Conservation (phyloP, 2,329 filamentous ascomycete genomes). For the Parastagonospora avenae region DNA sequence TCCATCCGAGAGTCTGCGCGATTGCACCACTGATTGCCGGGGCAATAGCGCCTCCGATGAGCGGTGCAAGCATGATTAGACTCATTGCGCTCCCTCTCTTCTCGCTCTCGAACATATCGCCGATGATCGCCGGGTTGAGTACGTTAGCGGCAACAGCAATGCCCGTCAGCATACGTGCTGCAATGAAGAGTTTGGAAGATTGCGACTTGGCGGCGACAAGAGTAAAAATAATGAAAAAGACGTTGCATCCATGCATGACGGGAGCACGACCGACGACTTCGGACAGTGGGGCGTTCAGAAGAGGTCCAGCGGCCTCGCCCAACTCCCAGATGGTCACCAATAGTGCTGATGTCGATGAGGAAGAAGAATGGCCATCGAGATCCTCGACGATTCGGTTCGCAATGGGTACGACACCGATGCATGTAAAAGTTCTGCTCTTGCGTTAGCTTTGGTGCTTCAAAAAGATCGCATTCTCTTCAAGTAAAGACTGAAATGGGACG, state of each 20-base stretch:
- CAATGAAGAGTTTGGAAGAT: conserved; percentile 48
- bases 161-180: conserved; percentile 51
- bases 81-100: conserved; percentile 64
- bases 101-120: conserved; percentile 65
- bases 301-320: conserved; percentile 42
- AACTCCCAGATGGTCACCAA: conserved; percentile 46
- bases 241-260: conserved; percentile 46
- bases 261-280: conserved; percentile 41
- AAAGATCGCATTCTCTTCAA: not conserved
- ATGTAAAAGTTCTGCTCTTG: conserved; percentile 42
- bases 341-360: conserved; percentile 33
- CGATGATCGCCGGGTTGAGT: conserved; percentile 66
- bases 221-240: conserved; percentile 53
- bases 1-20: conserved; percentile 62
- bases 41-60: conserved; percentile 63
- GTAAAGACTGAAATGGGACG: too few relatives aligned
- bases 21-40: conserved; percentile 62
- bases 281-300: conserved; percentile 42
- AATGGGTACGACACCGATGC: conserved; percentile 44
- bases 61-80: conserved; percentile 61
- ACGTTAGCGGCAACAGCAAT: conserved; percentile 57
- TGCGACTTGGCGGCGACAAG: conserved; percentile 47
- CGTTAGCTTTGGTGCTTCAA: conserved; percentile 10
- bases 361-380: conserved; percentile 29
- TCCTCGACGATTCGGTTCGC: conserved; percentile 39